A percentile compares a stretch with the other conserved stretches of the same genome.
Conservation (phyloP, 2,329 filamentous ascomycete genomes). For the Ophiocordyceps unilateralis region DNA sequence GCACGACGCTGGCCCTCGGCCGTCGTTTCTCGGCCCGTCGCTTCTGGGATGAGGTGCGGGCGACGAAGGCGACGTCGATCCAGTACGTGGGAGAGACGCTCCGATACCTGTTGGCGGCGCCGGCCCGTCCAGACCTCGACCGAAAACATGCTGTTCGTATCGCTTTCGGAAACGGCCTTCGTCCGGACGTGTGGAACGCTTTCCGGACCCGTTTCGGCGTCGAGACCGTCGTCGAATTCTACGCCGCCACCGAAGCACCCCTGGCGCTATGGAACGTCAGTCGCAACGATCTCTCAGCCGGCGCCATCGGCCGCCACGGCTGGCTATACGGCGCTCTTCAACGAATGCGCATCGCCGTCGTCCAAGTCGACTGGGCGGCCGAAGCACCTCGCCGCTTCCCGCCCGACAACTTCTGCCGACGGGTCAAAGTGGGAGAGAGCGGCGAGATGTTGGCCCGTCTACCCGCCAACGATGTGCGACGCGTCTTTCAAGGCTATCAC, state of each 20-base stretch:
- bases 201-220: constrained; percentile 73
- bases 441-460: constrained; percentile 65
- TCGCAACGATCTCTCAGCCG: constrained; percentile 54
- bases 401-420: constrained; percentile 49
- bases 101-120: constrained; percentile 58
- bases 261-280: constrained; percentile 56
- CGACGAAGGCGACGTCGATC: constrained; percentile 53
- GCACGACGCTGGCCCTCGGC: constrained; percentile 53
- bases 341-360: constrained; percentile 33
- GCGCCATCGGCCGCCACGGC: constrained; percentile 63
- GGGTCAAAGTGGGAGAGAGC: constrained; percentile 38
- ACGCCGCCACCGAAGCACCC: constrained; percentile 59
- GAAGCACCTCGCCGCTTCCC: constrained; percentile 52
- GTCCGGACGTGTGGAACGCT: constrained; percentile 69
- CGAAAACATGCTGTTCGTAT: constrained; percentile 53
- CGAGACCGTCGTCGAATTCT: constrained; percentile 61
- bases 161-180: constrained; percentile 71
- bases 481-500: constrained; percentile 69
- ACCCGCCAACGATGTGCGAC: constrained; percentile 42
- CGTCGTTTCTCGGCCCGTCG: constrained; percentile 60
- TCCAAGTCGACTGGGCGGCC: constrained; percentile 54
- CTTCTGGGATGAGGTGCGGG: constrained; percentile 65
- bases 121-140: constrained; percentile 48
- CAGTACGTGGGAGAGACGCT: constrained; percentile 84
- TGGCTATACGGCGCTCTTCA: constrained; percentile 38